Evolutionary conservation across 2,329 filamentous ascomycete genomes (phyloP), one percentile per base, ranked within the genome.

Genomic region (Trichocomaceae sp.): DNA sequence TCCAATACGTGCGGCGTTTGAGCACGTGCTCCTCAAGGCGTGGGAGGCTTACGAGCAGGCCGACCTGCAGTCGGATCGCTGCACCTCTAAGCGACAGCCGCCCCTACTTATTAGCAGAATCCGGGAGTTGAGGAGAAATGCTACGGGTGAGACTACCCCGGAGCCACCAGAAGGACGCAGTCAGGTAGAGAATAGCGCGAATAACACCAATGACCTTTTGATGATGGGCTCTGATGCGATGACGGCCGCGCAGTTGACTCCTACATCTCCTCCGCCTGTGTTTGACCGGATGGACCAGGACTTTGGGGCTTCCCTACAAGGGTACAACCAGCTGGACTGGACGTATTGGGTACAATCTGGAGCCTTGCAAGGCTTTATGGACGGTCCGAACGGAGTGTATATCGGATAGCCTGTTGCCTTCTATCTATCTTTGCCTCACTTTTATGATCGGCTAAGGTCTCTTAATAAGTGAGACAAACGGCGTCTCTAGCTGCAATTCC

Each of bases 1-100:
- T 44, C 82, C 81, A 6, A 75, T 84, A 69, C 81, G 83, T 61
- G 69, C 79, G 29, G 78, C 79, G 0, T 83, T 86, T 58, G 78
- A 79, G 1, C 72, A 73, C 19, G 74, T 81, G 17, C 80, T 86
- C 41, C 68, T 86, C 55, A 84, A 83, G 61, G 82, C 83, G 0
- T 86, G 83, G 83, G 77, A 80, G 44, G 79, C 79, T 2, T 77
- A 79, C 53, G 78, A 79, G 60, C 71, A 75, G 1, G 77, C 77
- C 12, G 74, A 78, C 59, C 59, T 69, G 4, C 71, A 73, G 50
- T 66, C 71, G 6, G 80, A 80, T 49, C 19, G n/a, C 37, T 3
- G 23, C n/a, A 1, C n/a, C 15, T 19, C 29, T 49, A 7, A 29
- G 47, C 23, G 26, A 49, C 33, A 26, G 29, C 26, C 37, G 35